Evolutionary conservation across 441 rosid species (phyloP), one percentile per base, ranked within the genome.

Genomic region (Rhodomyrtus psidioides): DNA sequence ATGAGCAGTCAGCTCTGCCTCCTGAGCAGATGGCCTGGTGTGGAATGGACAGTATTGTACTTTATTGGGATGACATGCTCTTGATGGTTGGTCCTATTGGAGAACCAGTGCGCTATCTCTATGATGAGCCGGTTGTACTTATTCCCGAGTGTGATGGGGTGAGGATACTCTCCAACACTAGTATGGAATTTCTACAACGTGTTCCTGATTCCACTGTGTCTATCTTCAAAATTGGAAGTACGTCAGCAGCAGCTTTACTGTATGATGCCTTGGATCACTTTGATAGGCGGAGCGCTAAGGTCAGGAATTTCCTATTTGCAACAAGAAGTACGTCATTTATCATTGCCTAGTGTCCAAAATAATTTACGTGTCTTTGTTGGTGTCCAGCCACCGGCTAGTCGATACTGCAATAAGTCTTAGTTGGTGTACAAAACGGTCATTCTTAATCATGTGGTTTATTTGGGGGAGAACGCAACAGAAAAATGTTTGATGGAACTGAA

Each of bases 21-120:
- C 99, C 99, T 2, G 94, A 93, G 92, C 99, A 98, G 91, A 90
- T 98, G 91, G 98, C 97, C 53, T 98, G 99, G 98, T 96, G 99
- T 91, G 99, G 98, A 89, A 91, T 95, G 95, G 99, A 98, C 79
- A 96, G 94, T 53, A 92, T 98, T 85, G 92, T 98, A 19, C 96
- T 96, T 79, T 95, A 95, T 89, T 95, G 98, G 98, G 99, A 98
- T 92, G 98, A 96, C 90, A 90, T 94, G 92, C 92, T 96, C 79
- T 88, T 95, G 94, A 95, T 98, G 99, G 99, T 98, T 60, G 99
- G 98, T 79, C 99, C 99, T 86, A 88, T 89, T 86, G 95, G 95
- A 88, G 98, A 95, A 81, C 95, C 96, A n/a, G 94, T 95, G 76
- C 93, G 94, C 55, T 98, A 96, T 89, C 88, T 94, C 84, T 96